phyloP scores from a whole-genome alignment of 768 basidiomycete genomes.

The Cytidiella melzeri region DNA sequence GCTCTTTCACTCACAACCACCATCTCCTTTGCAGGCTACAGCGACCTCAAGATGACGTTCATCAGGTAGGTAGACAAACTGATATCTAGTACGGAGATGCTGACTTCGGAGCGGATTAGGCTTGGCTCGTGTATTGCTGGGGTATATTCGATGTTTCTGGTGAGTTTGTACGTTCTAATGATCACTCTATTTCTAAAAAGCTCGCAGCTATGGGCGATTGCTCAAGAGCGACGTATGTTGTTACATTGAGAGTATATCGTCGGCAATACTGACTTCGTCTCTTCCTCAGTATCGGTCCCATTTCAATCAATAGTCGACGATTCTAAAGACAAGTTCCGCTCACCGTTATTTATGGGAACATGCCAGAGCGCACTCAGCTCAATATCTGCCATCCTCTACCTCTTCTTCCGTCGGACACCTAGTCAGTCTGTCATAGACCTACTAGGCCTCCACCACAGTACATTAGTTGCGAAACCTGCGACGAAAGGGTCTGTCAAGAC shows the following conservation, averaged over 20 bases:
- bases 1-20: not conserved
- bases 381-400: conserved; percentile 71
- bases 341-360: conserved; percentile 79
- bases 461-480: conserved; percentile 17
- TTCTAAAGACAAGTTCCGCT: conserved; percentile 71
- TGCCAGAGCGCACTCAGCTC: conserved; percentile 78
- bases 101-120: conserved; percentile 27
- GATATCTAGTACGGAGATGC: not conserved
- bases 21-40: not conserved
- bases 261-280: not conserved
- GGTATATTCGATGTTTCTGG: conserved; percentile 91
- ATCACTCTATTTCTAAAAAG: not conserved
- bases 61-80: conserved; percentile 5
- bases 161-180: conserved; percentile 29
- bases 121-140: conserved; percentile 75
- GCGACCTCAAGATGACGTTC: conserved; percentile 8
- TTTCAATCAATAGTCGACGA: conserved; percentile 64
- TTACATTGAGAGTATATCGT: not conserved
- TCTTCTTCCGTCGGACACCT: conserved; percentile 53
- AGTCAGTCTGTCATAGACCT: conserved; percentile 46
- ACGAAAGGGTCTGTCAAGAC: conserved; percentile 34
- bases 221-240: conserved; percentile 83
- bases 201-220: conserved; percentile 86
- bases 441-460: conserved; percentile 51
- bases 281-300: conserved; percentile 67